Percentiles rank a stretch among this genome's conserved stretches.
These are phyloP conservation scores for Dillenia turbinata DNA, from an alignment of 164 flowering plant species.

Conservation along the genomic window DNA sequence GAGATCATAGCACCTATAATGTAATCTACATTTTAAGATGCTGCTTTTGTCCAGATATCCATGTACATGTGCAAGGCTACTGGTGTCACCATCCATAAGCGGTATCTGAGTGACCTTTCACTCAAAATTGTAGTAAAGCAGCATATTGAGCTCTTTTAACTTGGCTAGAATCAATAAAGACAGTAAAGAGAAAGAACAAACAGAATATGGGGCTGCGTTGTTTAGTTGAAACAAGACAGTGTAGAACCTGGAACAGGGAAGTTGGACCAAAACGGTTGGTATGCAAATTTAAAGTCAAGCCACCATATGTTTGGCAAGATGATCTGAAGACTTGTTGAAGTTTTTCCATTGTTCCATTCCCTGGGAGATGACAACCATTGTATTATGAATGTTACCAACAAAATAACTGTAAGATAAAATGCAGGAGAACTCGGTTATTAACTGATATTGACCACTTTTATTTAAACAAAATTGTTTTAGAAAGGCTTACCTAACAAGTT, in stretches of 20 bases:
- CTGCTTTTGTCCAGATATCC: too few relatives aligned
- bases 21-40: too few relatives aligned
- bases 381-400: neutral
- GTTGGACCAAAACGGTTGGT: slow-evolving; percentile 89
- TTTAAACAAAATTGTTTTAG: too few relatives aligned
- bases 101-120: too few relatives aligned
- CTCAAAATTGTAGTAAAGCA: too few relatives aligned
- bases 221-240: neutral
- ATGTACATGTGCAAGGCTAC: too few relatives aligned
- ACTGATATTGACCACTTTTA: neutral
- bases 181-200: neutral
- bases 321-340: slow-evolving; percentile 58
- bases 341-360: slow-evolving; percentile 86
- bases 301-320: slow-evolving; percentile 74
- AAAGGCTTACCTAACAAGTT: slow-evolving; percentile 64
- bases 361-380: slow-evolving; percentile 28
- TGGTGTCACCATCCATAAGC: too few relatives aligned
- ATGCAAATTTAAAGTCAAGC: slow-evolving; percentile 83
- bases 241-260: slow-evolving; percentile 78
- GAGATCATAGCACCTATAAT: too few relatives aligned
- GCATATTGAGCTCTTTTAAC: too few relatives aligned
- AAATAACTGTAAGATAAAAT: neutral
- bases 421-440: neutral
- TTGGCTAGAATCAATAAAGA: neutral
- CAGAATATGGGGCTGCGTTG: too few relatives aligned